These are phyloP conservation scores for Aspergillus novofumigatus DNA, from an alignment of 2,329 filamentous ascomycete genomes.

Conservation along the genomic window DNA sequence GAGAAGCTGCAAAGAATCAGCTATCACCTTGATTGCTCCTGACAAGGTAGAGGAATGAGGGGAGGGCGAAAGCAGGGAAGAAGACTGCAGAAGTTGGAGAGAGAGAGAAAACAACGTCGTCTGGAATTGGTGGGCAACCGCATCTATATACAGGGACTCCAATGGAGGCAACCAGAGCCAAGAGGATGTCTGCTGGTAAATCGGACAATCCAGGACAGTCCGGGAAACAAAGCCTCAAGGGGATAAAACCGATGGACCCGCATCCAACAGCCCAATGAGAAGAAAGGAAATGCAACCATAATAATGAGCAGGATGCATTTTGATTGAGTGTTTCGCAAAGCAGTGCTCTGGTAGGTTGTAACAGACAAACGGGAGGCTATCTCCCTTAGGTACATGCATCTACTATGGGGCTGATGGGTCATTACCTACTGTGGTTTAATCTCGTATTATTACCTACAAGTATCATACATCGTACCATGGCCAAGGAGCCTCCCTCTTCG, in stretches of 20 bases:
- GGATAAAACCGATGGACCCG: background rate
- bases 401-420: background rate
- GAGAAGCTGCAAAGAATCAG: background rate
- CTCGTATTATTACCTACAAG: background rate
- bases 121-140: background rate
- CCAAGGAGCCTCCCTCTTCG: too few species aligned
- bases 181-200: background rate
- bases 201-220: background rate
- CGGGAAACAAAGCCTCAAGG: background rate
- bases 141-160: background rate
- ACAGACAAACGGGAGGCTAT: too few species aligned
- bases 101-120: background rate
- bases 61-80: background rate
- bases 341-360: background rate
- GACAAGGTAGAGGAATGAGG: background rate
- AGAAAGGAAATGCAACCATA: background rate
- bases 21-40: background rate
- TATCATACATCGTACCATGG: too few species aligned
- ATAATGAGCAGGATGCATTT: background rate
- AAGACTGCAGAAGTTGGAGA: constrained; percentile 4
- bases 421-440: background rate
- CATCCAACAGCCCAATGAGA: background rate
- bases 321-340: background rate
- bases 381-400: too few species aligned
- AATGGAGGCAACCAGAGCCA: too few species aligned